phyloP scores from a whole-genome alignment of 176 grass and related monocot genomes.

The Hyparrhenia diplandra region DNA sequence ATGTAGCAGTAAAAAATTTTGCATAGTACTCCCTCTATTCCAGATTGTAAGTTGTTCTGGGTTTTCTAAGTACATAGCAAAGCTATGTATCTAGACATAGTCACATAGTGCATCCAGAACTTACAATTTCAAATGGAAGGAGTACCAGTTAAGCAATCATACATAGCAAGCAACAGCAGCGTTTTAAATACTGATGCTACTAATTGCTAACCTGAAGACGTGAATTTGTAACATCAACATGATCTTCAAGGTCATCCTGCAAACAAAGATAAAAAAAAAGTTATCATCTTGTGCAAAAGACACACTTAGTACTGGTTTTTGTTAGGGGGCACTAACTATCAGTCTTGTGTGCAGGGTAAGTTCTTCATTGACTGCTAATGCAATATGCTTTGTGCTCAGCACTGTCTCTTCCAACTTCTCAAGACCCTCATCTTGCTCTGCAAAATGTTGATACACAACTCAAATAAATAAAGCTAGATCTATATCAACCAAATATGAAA shows the following conservation, averaged over 20 bases:
- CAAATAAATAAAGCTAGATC: neutral
- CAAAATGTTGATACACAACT: neutral
- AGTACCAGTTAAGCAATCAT: neutral
- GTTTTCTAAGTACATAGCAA: neutral
- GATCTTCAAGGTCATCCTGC: conserved; percentile 85
- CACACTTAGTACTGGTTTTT: neutral
- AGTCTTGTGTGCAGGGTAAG: conserved; percentile 85
- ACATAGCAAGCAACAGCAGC: neutral
- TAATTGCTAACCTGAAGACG: conserved; percentile 62
- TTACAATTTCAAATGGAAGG: neutral
- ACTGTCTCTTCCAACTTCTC: conserved; percentile 94
- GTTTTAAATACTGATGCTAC: too few species aligned
- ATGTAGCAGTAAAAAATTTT: neutral
- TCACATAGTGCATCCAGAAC: neutral
- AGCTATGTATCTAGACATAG: neutral
- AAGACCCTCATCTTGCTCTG: conserved; percentile 94
- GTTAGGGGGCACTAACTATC: conserved; percentile 61
- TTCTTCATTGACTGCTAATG: conserved; percentile 97
- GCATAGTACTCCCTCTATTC: neutral
- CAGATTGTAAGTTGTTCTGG: neutral
- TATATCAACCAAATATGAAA: conserved; percentile 10
- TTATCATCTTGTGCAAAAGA: conserved; percentile 4
- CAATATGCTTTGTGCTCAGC: conserved; percentile 93
- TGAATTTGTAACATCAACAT: conserved; percentile 72
- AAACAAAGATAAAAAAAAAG: conserved; percentile 25